Evolutionary conservation across 805 yeast species (phyloP), one percentile per base, ranked within the genome.

Genomic region (Saccharomycopsis lassenensis): DNA sequence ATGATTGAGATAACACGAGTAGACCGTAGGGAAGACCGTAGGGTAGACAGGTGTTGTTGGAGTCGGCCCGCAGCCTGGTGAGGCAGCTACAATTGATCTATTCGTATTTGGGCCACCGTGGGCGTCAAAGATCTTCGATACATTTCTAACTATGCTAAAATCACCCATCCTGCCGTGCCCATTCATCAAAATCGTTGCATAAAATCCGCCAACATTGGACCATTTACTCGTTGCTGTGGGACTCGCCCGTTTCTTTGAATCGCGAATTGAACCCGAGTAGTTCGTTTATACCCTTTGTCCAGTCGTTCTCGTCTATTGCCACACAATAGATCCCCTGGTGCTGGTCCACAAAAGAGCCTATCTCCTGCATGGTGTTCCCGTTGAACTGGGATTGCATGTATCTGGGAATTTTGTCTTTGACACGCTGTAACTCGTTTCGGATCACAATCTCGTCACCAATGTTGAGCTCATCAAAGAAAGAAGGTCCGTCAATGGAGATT

Each of bases 221-320:
- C 25, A n/a, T 23, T n/a, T 23, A 11, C n/a, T n/a, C 25, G 25
- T 11, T n/a, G n/a, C n/a, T n/a, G n/a, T n/a, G n/a, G n/a, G n/a
- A n/a, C n/a, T 31, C 31, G 10, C 36, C 15, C 7, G n/a, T 57
- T 39, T 68, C 67, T 48, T 78, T 77, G 54, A 87, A 87, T 37
- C 85, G 71, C 8, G 86, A 75, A 54, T 87, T 87, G 65, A 87
- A 87, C 2, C 96, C 95, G 29, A 87, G 58, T 40, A 87, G 65
- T 48, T 83, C 87, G 50, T 87, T 89, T 37, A 89, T 75, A 23
- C 94, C 94, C 40, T 70, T 71, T 2, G 87, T 86, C 97, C 97
- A 89, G 52, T 89, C 96, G 46, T 80, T 78, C 44, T 77, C 84
- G 5, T 78, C 67, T 41, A 75, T 69, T 1, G 94, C 83, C 3